These are phyloP conservation scores for Amanita molliuscula DNA, from an alignment of 768 basidiomycete species.

Conservation along the genomic window DNA sequence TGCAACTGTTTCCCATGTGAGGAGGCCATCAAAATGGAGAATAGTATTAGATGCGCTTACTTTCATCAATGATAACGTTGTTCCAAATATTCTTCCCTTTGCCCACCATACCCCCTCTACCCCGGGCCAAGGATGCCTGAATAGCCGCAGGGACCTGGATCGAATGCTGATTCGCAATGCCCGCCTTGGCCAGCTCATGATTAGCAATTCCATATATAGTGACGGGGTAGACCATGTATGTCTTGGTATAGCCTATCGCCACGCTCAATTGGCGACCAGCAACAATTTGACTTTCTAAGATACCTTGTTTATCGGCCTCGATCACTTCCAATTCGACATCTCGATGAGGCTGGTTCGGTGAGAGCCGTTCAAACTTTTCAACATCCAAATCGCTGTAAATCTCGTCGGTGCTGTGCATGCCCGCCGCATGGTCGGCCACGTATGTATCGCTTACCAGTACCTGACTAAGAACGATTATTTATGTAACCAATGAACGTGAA, in stretches of 20 bases:
- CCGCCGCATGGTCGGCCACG: conserved; percentile 22
- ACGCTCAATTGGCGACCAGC: background rate
- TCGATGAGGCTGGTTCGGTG: conserved; percentile 34
- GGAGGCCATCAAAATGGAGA: background rate
- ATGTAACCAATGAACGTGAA: background rate
- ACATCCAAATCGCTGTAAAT: conserved; percentile 43
- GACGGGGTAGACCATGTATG: conserved; percentile 40
- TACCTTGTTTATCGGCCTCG: conserved; percentile 38
- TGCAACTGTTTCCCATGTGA: conserved; percentile 24
- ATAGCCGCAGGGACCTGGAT: conserved; percentile 41
- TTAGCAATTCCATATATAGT: conserved; percentile 51
- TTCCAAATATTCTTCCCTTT: conserved; percentile 51
- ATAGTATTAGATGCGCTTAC: conserved; percentile 21
- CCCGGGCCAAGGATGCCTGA: conserved; percentile 31
- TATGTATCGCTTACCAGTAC: background rate
- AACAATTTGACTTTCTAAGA: background rate
- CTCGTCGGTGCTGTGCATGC: conserved; percentile 23
- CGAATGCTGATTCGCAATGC: conserved; percentile 43
- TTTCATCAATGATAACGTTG: conserved; percentile 41
- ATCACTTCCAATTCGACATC: conserved; percentile 37
- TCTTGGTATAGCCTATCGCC: conserved; percentile 35
- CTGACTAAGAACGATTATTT: background rate
- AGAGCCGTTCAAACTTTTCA: conserved; percentile 31
- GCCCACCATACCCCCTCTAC: conserved; percentile 46
- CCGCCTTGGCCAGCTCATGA: conserved; percentile 36